A percentile compares a stretch with the other conserved stretches of the same genome.
These are phyloP conservation scores for Coniochaeta ligniaria DNA, from an alignment of 2,329 filamentous ascomycete genomes.

Conservation along the genomic window DNA sequence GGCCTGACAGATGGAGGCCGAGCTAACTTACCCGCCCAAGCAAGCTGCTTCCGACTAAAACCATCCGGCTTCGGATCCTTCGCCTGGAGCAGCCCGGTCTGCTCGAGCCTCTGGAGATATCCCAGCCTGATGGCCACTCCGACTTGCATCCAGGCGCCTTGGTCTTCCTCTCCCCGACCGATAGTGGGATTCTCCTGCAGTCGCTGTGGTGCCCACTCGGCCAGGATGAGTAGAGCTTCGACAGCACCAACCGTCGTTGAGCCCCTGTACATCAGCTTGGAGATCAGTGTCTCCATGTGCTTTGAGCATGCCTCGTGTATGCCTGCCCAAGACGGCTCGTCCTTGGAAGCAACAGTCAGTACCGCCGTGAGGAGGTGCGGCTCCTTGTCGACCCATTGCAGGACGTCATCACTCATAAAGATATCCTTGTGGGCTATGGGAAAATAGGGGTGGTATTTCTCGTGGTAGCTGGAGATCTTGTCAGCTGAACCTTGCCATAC, in stretches of 20 bases:
- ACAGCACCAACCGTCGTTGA: constrained; percentile 64
- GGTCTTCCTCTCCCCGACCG: constrained; percentile 65
- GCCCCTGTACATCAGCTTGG: constrained; percentile 57
- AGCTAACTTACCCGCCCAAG: neutral
- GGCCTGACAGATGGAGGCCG: constrained; percentile 33
- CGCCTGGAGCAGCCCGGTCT: constrained; percentile 48
- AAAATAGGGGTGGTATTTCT: constrained; percentile 63
- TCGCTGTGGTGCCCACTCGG: constrained; percentile 66
- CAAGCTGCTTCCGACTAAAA: neutral
- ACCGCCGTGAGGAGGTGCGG: constrained; percentile 63
- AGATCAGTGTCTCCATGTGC: constrained; percentile 63
- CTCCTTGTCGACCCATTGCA: constrained; percentile 53
- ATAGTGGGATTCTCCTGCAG: constrained; percentile 55
- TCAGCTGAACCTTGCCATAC: neutral
- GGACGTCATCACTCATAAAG: constrained; percentile 35
- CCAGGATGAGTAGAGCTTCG: constrained; percentile 60
- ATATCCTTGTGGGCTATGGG: constrained; percentile 57
- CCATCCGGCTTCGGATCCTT: neutral
- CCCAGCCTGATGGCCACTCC: constrained; percentile 62
- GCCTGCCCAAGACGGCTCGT: constrained; percentile 53
- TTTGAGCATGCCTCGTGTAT: constrained; percentile 60
- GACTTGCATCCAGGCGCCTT: constrained; percentile 72
- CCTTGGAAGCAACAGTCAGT: constrained; percentile 63
- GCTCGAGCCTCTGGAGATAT: constrained; percentile 63
- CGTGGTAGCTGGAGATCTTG: constrained; percentile 35